Conservation (phyloP, 805 yeast species). For the Ogataea ramenticola region DNA sequence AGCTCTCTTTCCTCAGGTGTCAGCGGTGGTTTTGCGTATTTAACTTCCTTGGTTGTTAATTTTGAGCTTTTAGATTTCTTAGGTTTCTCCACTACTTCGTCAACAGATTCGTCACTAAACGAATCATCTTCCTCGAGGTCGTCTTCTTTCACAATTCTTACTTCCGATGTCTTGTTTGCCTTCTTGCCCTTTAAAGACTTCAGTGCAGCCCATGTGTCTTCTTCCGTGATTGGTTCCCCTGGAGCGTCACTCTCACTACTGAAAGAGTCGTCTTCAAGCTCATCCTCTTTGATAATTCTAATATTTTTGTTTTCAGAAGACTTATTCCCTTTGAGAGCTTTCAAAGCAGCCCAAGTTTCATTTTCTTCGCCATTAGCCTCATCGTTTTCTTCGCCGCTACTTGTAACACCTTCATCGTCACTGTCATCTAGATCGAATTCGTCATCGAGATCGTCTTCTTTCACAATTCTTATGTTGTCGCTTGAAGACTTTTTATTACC, state of each 20-base stretch:
- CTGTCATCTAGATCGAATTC: constrained; percentile 18
- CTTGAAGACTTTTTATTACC: constrained; percentile 13
- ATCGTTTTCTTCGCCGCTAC: constrained; percentile 18
- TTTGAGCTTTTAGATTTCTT: background rate
- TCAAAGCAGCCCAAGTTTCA: constrained; percentile 9
- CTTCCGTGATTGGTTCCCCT: constrained; percentile 7
- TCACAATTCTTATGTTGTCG: constrained; percentile 1
- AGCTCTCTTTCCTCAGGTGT: constrained; percentile 41
- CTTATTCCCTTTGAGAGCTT: constrained; percentile 19
- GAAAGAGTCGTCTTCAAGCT: constrained; percentile 12
- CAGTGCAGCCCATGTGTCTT: constrained; percentile 9
- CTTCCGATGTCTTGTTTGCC: constrained; percentile 12
- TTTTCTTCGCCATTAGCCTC: constrained; percentile 13
- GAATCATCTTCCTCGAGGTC: constrained; percentile 14
- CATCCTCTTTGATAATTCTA: constrained; percentile 15
- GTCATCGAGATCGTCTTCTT: constrained; percentile 5
- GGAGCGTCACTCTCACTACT: constrained; percentile 6
- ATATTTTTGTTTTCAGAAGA: constrained; percentile 8
- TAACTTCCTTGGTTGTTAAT: constrained; percentile 4
- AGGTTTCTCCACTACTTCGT: constrained; percentile 12
- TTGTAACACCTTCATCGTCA: constrained; percentile 14
- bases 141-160: constrained; percentile 19
- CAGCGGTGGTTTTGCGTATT: constrained; percentile 5
- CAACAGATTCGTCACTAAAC: constrained; percentile 11
- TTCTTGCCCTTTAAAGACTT: constrained; percentile 7